Conservation (phyloP, 495 filamentous ascomycete genomes). For the Hypoxylon lenormandii region DNA sequence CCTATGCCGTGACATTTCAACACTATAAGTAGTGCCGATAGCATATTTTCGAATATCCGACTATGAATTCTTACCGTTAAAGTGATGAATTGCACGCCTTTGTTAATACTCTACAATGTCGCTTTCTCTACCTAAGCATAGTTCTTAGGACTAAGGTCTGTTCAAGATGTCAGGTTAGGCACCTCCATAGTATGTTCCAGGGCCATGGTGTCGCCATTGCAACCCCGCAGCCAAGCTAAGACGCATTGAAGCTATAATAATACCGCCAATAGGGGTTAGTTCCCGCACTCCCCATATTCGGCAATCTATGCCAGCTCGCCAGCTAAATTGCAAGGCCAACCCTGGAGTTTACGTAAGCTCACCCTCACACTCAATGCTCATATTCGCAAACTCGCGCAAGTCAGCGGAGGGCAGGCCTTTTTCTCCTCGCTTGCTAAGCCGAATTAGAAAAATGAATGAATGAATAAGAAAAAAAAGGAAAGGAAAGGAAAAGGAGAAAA, state of each 20-base stretch:
- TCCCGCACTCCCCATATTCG: conserved; percentile 28
- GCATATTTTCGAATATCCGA: too few relatives aligned
- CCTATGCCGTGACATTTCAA: not conserved
- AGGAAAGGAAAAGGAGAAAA: too few relatives aligned
- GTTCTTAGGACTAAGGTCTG: not conserved
- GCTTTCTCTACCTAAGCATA: not conserved
- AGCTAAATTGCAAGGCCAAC: conserved; percentile 22
- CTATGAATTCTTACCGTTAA: too few relatives aligned
- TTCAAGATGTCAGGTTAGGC: not conserved
- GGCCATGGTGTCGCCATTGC: not conserved
- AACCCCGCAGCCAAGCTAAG: conserved; percentile 33
- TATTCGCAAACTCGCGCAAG: too few relatives aligned
- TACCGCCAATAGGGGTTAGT: conserved; percentile 15
- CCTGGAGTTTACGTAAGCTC: too few relatives aligned
- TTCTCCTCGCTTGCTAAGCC: too few relatives aligned
- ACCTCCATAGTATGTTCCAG: not conserved
- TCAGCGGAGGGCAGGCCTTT: too few relatives aligned
- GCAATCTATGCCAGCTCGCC: conserved; percentile 13
- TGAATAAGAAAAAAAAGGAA: too few relatives aligned
- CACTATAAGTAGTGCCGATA: too few relatives aligned
- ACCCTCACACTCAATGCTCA: too few relatives aligned
- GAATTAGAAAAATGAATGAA: too few relatives aligned
- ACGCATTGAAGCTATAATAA: not conserved
- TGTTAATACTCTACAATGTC: not conserved
- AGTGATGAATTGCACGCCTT: too few relatives aligned